Percentiles rank a stretch among this genome's conserved stretches.
phyloP scores from a whole-genome alignment of 2,329 filamentous ascomycete species.

The Hysterium pulicare region DNA sequence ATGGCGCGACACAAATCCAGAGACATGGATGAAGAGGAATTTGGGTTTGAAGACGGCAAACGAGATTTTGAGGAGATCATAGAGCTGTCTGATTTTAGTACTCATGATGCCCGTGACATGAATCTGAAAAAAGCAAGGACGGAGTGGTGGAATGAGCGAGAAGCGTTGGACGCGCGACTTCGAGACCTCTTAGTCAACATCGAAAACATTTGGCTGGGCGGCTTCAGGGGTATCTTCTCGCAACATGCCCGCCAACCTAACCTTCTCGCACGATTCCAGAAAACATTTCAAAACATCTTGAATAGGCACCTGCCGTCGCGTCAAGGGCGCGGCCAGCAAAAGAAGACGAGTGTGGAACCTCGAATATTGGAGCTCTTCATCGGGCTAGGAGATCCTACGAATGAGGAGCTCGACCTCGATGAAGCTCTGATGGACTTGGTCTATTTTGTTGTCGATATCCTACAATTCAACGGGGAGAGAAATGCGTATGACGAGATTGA shows the following conservation, averaged over 20 bases:
- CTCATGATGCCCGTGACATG: slow-evolving; percentile 70
- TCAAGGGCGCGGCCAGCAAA: slow-evolving; percentile 54
- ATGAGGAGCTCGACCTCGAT: slow-evolving; percentile 70
- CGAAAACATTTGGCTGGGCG: slow-evolving; percentile 90
- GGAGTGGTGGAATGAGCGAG: slow-evolving; percentile 86
- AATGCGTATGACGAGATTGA: slow-evolving; percentile 98
- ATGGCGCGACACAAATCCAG: slow-evolving; percentile 77
- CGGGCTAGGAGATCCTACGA: slow-evolving; percentile 71
- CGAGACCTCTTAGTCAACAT: slow-evolving; percentile 78
- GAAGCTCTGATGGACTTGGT: slow-evolving; percentile 88
- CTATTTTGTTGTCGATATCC: slow-evolving; percentile 93
- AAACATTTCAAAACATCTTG: slow-evolving; percentile 72
- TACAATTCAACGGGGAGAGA: slow-evolving; percentile 92
- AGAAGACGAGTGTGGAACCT: slow-evolving; percentile 54
- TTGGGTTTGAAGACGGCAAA: slow-evolving; percentile 78
- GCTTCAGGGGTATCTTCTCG: slow-evolving; percentile 92
- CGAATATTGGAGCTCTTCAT: slow-evolving; percentile 84
- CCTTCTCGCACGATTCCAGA: slow-evolving; percentile 71
- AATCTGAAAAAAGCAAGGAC: slow-evolving; percentile 70
- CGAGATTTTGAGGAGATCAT: slow-evolving; percentile 82
- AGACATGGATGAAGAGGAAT: slow-evolving; percentile 75
- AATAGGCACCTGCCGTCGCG: slow-evolving; percentile 84
- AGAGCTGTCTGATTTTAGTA: slow-evolving; percentile 74
- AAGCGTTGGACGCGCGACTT: slow-evolving; percentile 73
- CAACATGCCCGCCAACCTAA: slow-evolving; percentile 62